Percentiles rank a stretch among this genome's conserved stretches.
Evolutionary conservation across 805 yeast species (phyloP).

Genomic region (Millerago galiae): DNA sequence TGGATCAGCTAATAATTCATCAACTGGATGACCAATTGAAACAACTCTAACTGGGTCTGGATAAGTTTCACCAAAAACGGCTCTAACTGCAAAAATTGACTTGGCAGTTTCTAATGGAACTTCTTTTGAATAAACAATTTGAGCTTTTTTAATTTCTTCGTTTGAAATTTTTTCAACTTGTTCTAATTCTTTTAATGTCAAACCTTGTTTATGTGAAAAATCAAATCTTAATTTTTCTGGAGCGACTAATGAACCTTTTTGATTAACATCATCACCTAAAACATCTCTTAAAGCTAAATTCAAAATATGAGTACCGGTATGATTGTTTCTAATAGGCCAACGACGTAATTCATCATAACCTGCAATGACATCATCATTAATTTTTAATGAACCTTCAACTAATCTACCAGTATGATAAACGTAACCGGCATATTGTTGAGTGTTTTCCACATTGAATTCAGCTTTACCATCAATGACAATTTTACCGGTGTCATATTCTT

Average conservation of each 20-base stretch:
- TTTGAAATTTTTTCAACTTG: slow-evolving; percentile 73
- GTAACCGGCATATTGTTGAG: slow-evolving; percentile 89
- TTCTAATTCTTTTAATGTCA: slow-evolving; percentile 62
- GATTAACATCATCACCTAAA: slow-evolving; percentile 84
- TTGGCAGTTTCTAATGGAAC: slow-evolving; percentile 71
- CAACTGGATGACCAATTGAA: slow-evolving; percentile 87
- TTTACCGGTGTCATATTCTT: slow-evolving; percentile 92
- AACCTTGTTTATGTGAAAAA: slow-evolving; percentile 86
- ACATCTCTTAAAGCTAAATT: slow-evolving; percentile 84
- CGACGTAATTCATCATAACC: slow-evolving; percentile 90
- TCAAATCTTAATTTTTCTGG: slow-evolving; percentile 95
- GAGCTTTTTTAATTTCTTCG: slow-evolving; percentile 62
- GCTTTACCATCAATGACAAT: slow-evolving; percentile 81
- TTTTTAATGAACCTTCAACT: slow-evolving; percentile 66
- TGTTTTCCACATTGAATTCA: slow-evolving; percentile 87
- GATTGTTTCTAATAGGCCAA: slow-evolving; percentile 95
- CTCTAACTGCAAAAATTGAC: slow-evolving; percentile 80
- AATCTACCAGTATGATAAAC: slow-evolving; percentile 90
- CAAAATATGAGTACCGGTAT: slow-evolving; percentile 95
- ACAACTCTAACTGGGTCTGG: slow-evolving; percentile 99
- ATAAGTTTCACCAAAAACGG: slow-evolving; percentile 97
- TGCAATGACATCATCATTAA: slow-evolving; percentile 71
- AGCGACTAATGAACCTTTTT: slow-evolving; percentile 94
- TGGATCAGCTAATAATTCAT: slow-evolving; percentile 70
- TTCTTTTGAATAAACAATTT: slow-evolving; percentile 74